A percentile compares a stretch with the other conserved stretches of the same genome.
These are phyloP conservation scores for Cladosporium sp. DNA, from an alignment of 2,329 filamentous ascomycete species.

Conservation along the genomic window DNA sequence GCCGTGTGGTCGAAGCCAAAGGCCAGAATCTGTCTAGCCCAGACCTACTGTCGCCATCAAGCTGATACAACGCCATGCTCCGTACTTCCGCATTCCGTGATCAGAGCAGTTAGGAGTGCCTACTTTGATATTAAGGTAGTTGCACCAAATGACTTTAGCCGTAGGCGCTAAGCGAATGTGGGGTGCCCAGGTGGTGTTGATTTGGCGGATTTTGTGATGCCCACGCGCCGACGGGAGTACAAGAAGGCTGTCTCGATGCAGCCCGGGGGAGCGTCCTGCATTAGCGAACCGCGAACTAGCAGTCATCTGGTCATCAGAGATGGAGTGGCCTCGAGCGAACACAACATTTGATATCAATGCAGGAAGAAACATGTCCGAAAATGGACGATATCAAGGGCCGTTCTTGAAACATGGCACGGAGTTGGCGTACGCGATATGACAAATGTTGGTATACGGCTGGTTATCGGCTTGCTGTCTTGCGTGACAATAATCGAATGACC, in stretches of 20 bases:
- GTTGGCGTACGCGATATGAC: background rate
- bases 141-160: constrained; percentile 14
- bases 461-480: background rate
- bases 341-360: background rate
- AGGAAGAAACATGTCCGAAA: background rate
- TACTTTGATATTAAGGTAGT: constrained; percentile 14
- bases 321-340: background rate
- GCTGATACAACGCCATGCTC: constrained; percentile 14
- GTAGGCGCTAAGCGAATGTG: constrained; percentile 18
- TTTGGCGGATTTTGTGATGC: constrained; percentile 2
- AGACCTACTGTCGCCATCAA: constrained; percentile 10
- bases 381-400: background rate
- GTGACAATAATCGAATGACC: background rate
- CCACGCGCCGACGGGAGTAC: constrained; percentile 6
- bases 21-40: background rate
- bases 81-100: constrained; percentile 18
- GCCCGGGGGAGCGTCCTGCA: background rate
- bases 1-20: background rate
- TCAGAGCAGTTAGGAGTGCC: constrained; percentile 14
- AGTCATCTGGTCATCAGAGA: constrained; percentile 10
- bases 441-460: background rate
- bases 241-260: constrained; percentile 10
- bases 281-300: background rate
- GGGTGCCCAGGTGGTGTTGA: background rate
- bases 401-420: background rate